These are phyloP conservation scores for Claviceps spartinae DNA, from an alignment of 2,329 filamentous ascomycete genomes.

Conservation along the genomic window DNA sequence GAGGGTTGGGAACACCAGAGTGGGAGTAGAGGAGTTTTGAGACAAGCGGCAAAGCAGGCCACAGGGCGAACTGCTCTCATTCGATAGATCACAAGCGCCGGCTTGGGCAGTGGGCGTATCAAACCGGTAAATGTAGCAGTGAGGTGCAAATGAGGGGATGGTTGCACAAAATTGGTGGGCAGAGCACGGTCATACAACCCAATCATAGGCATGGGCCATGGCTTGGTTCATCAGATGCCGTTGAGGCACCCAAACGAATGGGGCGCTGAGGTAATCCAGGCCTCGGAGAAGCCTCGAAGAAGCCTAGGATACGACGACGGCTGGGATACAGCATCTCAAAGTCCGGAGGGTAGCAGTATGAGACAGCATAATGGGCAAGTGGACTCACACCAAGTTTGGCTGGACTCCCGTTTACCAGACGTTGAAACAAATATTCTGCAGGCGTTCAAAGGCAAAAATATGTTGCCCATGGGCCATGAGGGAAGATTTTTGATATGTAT, in stretches of 20 bases:
- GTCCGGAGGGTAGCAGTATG: neutral
- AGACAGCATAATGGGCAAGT: neutral
- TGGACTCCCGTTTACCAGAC: neutral
- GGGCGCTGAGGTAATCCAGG: constrained; percentile 19
- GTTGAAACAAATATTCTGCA: neutral
- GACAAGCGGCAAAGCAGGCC: constrained; percentile 16
- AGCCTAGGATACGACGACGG: neutral
- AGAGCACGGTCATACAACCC: neutral
- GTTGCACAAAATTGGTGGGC: constrained; percentile 1
- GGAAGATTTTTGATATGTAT: neutral
- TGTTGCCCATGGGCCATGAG: no score
- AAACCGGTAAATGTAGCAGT: constrained; percentile 10
- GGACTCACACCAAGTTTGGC: neutral
- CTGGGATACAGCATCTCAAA: neutral
- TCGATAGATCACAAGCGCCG: constrained; percentile 23
- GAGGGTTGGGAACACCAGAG: constrained; percentile 18
- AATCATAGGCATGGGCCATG: neutral
- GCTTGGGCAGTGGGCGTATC: constrained; percentile 14
- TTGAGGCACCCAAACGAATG: constrained; percentile 4
- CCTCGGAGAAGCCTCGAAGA: neutral
- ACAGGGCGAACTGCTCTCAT: constrained; percentile 13
- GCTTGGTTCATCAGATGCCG: constrained; percentile 4
- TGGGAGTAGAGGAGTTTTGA: constrained; percentile 40
- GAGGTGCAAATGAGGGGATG: constrained; percentile 10
- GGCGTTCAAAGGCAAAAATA: neutral